Conservation (phyloP, 257 asterid species). For the Solanum lycopersicoides region DNA sequence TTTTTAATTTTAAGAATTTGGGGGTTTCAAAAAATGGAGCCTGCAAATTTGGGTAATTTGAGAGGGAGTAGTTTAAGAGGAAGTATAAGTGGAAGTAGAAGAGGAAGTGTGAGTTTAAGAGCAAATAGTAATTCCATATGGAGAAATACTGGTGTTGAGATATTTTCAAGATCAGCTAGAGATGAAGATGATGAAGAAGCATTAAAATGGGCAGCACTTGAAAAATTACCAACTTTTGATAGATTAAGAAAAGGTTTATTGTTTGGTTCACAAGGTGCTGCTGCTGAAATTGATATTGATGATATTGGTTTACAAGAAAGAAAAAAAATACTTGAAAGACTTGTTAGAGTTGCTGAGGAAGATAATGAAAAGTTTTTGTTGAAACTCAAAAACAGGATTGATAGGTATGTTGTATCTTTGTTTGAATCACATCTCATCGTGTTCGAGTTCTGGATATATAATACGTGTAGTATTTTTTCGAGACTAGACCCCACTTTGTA, state of each 20-base stretch:
- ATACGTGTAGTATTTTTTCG: too few relatives aligned
- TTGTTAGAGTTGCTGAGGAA: constrained; percentile 33
- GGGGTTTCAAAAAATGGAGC: neutral
- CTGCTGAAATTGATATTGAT: constrained; percentile 35
- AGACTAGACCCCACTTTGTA: neutral
- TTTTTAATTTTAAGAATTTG: neutral
- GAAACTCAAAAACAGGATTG: constrained; percentile 49
- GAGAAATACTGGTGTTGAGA: constrained; percentile 39
- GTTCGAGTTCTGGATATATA: neutral
- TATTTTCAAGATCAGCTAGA: constrained; percentile 37
- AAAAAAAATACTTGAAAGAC: constrained; percentile 33
- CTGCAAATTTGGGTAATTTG: neutral
- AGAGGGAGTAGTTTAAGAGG: constrained; percentile 17
- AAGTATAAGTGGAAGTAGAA: constrained; percentile 6
- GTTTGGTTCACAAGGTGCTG: constrained; percentile 42
- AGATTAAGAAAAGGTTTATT: constrained; percentile 56
- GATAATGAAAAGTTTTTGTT: constrained; percentile 59
- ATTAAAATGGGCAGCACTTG: constrained; percentile 58
- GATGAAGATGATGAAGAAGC: constrained; percentile 74
- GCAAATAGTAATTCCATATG: constrained; percentile 32
- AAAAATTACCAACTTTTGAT: constrained; percentile 58
- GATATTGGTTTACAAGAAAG: constrained; percentile 39
- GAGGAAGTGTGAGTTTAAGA: constrained; percentile 16
- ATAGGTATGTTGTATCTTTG: constrained; percentile 25
- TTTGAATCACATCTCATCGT: neutral